phyloP scores from a whole-genome alignment of 2,329 filamentous ascomycete genomes.

The Pseudogymnoascus sp. region DNA sequence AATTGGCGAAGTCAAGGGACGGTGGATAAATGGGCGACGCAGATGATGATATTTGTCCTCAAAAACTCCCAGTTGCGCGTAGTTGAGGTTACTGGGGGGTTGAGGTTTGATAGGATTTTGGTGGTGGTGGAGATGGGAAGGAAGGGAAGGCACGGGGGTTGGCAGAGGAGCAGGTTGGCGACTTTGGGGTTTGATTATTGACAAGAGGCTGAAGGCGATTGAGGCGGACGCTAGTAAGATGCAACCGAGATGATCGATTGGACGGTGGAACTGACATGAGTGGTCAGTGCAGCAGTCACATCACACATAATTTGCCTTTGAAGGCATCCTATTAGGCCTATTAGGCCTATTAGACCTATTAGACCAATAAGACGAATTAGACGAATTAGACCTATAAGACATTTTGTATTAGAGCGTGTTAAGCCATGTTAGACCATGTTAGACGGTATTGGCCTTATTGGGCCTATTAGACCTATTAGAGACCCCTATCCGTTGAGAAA shows the following conservation, averaged over 20 bases:
- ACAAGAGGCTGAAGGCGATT: conserved; percentile 11
- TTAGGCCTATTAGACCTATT: neutral
- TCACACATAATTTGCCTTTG: conserved; percentile 4
- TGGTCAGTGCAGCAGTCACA: conserved; percentile 10
- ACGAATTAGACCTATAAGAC: neutral
- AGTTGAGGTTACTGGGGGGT: neutral
- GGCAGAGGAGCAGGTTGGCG: neutral
- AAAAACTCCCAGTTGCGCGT: neutral
- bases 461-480: neutral
- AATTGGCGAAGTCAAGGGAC: neutral
- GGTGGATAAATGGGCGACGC: neutral
- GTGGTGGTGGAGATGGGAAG: neutral
- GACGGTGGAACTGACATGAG: conserved; percentile 3
- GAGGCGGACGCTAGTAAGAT: conserved; percentile 9
- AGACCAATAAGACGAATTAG: neutral
- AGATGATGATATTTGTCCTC: neutral
- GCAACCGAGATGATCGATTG: conserved; percentile 12
- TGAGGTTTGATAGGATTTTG: neutral
- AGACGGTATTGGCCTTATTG: neutral
- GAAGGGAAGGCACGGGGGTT: neutral
- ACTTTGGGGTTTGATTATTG: neutral
- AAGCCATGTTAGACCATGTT: neutral
- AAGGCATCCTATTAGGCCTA: neutral
- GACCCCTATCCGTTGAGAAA: neutral
- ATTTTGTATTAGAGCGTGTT: neutral